These are phyloP conservation scores for Sporothrix pseudoabietina DNA, from an alignment of 2,329 filamentous ascomycete species.

Conservation along the genomic window DNA sequence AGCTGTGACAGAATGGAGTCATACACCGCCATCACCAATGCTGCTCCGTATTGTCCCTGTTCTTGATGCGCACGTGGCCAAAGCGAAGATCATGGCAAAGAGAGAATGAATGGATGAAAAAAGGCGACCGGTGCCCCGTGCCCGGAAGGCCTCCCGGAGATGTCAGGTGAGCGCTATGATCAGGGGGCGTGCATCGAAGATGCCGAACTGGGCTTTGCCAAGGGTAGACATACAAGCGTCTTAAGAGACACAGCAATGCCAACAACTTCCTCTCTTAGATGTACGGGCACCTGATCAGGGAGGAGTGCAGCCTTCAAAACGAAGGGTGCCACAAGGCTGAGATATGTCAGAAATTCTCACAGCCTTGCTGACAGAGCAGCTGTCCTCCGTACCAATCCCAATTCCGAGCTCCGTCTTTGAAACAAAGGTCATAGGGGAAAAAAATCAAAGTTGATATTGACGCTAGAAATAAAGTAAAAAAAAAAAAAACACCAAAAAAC, in stretches of 20 bases:
- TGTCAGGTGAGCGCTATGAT: not conserved
- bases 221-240: not conserved
- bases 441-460: not conserved
- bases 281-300: not conserved
- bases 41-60: not conserved
- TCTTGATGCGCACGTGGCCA: not conserved
- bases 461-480: slow-evolving; percentile 12
- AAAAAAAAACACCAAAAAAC: not conserved
- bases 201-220: not conserved
- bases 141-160: not conserved
- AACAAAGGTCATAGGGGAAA: not conserved
- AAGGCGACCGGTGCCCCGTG: not conserved
- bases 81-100: not conserved
- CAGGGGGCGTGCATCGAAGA: not conserved
- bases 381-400: not conserved
- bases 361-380: slow-evolving; percentile 15
- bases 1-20: not conserved
- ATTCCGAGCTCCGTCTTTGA: not conserved
- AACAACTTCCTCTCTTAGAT: not conserved
- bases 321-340: not conserved
- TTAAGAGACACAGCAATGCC: not conserved
- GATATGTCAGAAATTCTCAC: not conserved
- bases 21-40: not conserved
- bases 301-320: not conserved
- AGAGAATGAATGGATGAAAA: not conserved